phyloP scores from a whole-genome alignment of 257 asterid species.

The Verbena officinalis region DNA sequence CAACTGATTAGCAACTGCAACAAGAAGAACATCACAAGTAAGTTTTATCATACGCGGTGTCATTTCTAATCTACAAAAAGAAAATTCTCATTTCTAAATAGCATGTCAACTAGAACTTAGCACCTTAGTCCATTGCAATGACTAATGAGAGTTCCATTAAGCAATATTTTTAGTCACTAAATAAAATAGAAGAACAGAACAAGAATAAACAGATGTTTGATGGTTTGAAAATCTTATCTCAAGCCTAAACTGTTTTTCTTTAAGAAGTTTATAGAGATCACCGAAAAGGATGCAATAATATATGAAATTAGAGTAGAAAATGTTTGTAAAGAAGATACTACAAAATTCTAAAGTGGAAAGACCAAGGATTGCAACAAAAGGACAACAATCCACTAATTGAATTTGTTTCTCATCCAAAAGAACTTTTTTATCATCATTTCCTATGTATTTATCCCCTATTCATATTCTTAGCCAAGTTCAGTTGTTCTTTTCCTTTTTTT shows the following conservation, averaged over 20 bases:
- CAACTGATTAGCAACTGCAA: slow-evolving; percentile 37
- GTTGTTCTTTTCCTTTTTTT: too few species aligned
- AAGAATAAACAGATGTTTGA: background rate
- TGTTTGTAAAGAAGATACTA: background rate
- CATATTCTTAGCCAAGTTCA: background rate
- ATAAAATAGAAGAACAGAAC: background rate
- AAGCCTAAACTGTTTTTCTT: background rate
- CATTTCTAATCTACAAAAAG: slow-evolving; percentile 9
- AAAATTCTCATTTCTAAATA: background rate
- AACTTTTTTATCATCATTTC: background rate
- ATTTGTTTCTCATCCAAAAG: background rate
- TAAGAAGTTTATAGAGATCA: background rate
- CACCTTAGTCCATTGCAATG: background rate
- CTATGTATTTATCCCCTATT: background rate
- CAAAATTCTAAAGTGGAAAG: background rate
- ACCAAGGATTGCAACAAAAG: background rate
- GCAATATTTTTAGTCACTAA: background rate
- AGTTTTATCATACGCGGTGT: slow-evolving; percentile 12
- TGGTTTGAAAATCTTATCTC: slow-evolving; percentile 12
- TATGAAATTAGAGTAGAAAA: background rate
- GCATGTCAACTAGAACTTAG: slow-evolving; percentile 10
- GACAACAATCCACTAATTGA: background rate
- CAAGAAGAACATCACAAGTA: slow-evolving; percentile 22
- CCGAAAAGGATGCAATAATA: background rate
- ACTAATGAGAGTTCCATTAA: slow-evolving; percentile 10